A percentile compares a stretch with the other conserved stretches of the same genome.
These are phyloP conservation scores for Trichoderma parareesei DNA, from an alignment of 495 filamentous ascomycete species.

Conservation along the genomic window DNA sequence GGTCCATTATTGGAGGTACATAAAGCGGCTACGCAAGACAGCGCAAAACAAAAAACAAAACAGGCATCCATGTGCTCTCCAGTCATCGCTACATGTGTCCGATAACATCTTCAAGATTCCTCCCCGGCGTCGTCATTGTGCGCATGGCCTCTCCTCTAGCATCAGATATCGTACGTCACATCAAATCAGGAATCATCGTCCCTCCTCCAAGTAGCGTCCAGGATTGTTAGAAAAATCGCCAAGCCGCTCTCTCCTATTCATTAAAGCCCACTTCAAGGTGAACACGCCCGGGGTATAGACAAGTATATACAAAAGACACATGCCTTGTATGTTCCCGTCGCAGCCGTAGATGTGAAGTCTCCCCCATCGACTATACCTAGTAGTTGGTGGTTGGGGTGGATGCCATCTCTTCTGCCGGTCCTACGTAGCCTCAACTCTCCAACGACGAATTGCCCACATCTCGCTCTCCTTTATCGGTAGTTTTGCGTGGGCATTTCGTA, in stretches of 20 bases:
- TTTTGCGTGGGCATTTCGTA: conserved; percentile 14
- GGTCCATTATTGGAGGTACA: conserved; percentile 7
- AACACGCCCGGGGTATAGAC: not conserved
- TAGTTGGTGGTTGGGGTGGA: not conserved
- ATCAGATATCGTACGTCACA: not conserved
- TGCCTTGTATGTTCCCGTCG: conserved; percentile 7
- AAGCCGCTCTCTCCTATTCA: not conserved
- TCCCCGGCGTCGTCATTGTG: not conserved
- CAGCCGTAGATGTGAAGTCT: not conserved
- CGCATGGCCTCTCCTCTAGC: not conserved
- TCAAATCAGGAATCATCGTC: not conserved
- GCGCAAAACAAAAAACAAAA: not conserved
- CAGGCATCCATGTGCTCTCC: not conserved
- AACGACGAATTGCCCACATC: not conserved
- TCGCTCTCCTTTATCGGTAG: conserved; percentile 8
- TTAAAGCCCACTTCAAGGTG: not conserved
- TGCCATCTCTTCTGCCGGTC: not conserved
- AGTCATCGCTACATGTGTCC: conserved; percentile 2
- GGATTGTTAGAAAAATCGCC: not conserved
- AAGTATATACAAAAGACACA: conserved; percentile 10
- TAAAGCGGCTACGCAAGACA: conserved; percentile 1
- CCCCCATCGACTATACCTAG: not conserved
- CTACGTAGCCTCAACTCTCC: not conserved
- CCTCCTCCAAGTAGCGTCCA: not conserved
- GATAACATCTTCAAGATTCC: not conserved